Conservation (phyloP, 176 grass and related monocot species). For the Oryza meridionalis region DNA sequence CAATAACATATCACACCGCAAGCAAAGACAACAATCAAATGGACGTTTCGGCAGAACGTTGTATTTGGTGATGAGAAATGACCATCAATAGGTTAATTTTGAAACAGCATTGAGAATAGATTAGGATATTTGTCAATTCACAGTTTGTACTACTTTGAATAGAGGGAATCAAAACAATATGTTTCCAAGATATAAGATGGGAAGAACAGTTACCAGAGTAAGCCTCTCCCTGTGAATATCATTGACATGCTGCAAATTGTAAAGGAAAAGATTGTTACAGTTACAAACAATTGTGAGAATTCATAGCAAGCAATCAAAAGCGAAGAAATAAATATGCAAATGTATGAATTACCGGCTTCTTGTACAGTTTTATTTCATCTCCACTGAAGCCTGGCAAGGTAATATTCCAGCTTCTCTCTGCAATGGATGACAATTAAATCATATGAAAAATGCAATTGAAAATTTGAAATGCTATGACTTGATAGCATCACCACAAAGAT, state of each 20-base stretch:
- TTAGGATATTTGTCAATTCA: constrained; percentile 4
- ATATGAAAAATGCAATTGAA: constrained; percentile 26
- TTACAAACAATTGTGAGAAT: not conserved
- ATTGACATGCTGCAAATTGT: constrained; percentile 71
- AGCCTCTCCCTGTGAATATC: constrained; percentile 99
- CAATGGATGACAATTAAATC: constrained; percentile 33
- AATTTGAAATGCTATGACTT: constrained; percentile 18
- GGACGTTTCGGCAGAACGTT: not conserved
- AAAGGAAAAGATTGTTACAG: constrained; percentile 29
- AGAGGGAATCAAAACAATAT: not conserved
- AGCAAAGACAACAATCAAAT: constrained; percentile 18
- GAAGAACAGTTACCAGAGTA: constrained; percentile 59
- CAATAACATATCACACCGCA: constrained; percentile 15
- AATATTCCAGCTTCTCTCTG: constrained; percentile 98
- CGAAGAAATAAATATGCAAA: constrained; percentile 29
- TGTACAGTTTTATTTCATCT: constrained; percentile 95
- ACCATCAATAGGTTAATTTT: not conserved
- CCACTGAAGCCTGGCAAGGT: constrained; percentile 83
- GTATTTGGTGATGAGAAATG: not conserved
- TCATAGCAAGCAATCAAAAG: constrained; percentile 28
- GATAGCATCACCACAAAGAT: constrained; percentile 24
- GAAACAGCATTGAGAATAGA: not conserved
- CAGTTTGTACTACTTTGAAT: not conserved
- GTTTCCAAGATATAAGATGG: constrained; percentile 9
- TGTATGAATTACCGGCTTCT: constrained; percentile 74